Evolutionary conservation across 192 early-diverging fungal genomes (phyloP), one percentile per base, ranked within the genome.

Genomic region (Chytriomyces hyalinus): DNA sequence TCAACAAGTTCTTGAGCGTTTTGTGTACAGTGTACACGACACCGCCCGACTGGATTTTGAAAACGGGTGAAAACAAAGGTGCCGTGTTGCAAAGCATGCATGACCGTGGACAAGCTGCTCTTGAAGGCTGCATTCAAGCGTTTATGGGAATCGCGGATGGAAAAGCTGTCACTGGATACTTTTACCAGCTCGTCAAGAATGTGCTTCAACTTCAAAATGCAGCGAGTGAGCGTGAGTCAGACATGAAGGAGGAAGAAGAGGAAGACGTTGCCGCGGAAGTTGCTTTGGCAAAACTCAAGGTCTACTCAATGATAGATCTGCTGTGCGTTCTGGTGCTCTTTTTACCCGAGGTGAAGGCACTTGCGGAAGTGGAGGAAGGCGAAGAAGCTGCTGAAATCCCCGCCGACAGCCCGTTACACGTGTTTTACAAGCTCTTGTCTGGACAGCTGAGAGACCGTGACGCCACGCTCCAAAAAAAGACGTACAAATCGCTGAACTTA

Each of bases 231-330:
- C 24, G 64, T 6, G 60, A 79, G 45, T 26, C 76, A 4, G 43
- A 91, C 87, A 10, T 93, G 91, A 81, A 88, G 77, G 64, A 88
- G 87, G 70, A 92, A 91, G 53, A 84, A 86, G 50, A 80, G 73
- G 70, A 86, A 89, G 78, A 86, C 86, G 24, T 81, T 90, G 62
- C 87, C 86, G 66, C 82, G 77, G 65, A 86, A 86, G 63, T 89
- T 73, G 70, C 75, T 24, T 24, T 67, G 8, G n/a, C 83, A 86
- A 47, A 90, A 49, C 90, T 92, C n/a, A 88, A 87, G 49, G 90
- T 92, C 6, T 90, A 96, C 70, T 92, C 93, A n/a, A 93, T 97
- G 85, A 81, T 96, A 76, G 96, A 98, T 79, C 86, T 98, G 77
- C 86, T 90, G 6, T 87, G 92, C 49, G 88, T 98, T 51, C 88